phyloP scores from a whole-genome alignment of 2,329 filamentous ascomycete genomes.

The Trichoderma simmonsii region DNA sequence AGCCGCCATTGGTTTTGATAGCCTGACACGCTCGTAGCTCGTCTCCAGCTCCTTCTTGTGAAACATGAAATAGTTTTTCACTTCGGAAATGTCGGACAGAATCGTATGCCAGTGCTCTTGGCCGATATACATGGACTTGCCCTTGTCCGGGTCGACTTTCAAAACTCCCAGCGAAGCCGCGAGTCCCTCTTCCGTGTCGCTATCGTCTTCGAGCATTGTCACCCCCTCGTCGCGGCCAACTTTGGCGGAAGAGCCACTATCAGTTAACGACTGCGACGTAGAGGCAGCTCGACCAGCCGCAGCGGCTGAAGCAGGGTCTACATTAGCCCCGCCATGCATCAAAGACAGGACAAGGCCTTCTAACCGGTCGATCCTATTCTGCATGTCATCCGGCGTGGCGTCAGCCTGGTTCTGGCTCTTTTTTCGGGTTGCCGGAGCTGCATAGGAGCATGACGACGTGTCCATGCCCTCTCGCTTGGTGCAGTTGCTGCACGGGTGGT shows the following conservation, averaged over 20 bases:
- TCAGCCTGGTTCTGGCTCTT: conserved; percentile 65
- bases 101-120: conserved; percentile 82
- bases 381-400: conserved; percentile 86
- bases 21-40: conserved; percentile 72
- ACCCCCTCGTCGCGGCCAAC: conserved; percentile 58
- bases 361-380: conserved; percentile 92
- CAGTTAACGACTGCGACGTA: conserved; percentile 37
- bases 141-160: conserved; percentile 74
- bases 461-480: conserved; percentile 84
- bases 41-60: conserved; percentile 89
- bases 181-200: conserved; percentile 65
- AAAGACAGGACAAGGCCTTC: conserved; percentile 88
- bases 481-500: conserved; percentile 90
- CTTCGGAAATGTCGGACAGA: conserved; percentile 80
- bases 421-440: conserved; percentile 65
- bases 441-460: conserved; percentile 80
- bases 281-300: conserved; percentile 33
- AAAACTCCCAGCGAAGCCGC: conserved; percentile 76
- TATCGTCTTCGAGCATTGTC: conserved; percentile 55
- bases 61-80: conserved; percentile 81
- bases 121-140: conserved; percentile 76
- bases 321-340: conserved; percentile 77
- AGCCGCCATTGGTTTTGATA: conserved; percentile 59
- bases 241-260: conserved; percentile 44
- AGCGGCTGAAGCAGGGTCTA: conserved; percentile 42